Evolutionary conservation across 495 filamentous ascomycete species (phyloP), one percentile per base, ranked within the genome.

Genomic region (Pyrenula aspistea): DNA sequence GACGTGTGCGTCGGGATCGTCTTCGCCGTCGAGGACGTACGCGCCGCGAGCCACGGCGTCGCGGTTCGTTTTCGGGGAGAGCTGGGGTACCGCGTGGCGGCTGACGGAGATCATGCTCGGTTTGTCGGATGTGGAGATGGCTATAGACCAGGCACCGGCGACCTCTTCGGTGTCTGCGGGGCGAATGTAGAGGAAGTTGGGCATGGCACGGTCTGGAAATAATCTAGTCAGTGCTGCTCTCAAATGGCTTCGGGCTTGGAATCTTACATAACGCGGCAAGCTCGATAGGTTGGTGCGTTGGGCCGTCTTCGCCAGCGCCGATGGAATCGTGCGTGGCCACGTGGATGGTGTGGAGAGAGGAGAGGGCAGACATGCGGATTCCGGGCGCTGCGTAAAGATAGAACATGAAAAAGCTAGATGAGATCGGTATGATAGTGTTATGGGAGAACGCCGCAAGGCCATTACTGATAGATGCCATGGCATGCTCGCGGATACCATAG

Each of bases 131-230:
- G 71, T 68, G 2, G 64, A 59, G 20, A 84, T 63, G 0, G 78
- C 81, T 3, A 69, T 62, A 21, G 74, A 72, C 67, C 69, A 82
- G 1, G 81, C 80, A 10, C 79, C 81, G 0, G 75, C 75, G 1
- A 71, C 71, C 57, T 84, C 80, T 57, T 84, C 79, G 54, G 70
- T 73, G 56, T 84, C 80, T 22, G 72, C 70, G 0, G 79, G 79
- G 1, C 80, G 74, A 55, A 83, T 78, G 63, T 80, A 80, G n/a
- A 79, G 67, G 1, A 83, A 59, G 57, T 83, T 82, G 0, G 79
- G 80, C 80, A 83, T 83, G 10, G 79, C 76, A 2, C 80, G 75
- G 61, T 79, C n/a, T n/a, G n/a, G n/a, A n/a, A n/a, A n/a, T n/a
- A n/a, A n/a, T n/a, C n/a, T n/a, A n/a, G n/a, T n/a, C n/a, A n/a